Base-by-base conservation (phyloP, 2,329 filamentous ascomycete genomes). In the Cytospora piceae region DNA sequence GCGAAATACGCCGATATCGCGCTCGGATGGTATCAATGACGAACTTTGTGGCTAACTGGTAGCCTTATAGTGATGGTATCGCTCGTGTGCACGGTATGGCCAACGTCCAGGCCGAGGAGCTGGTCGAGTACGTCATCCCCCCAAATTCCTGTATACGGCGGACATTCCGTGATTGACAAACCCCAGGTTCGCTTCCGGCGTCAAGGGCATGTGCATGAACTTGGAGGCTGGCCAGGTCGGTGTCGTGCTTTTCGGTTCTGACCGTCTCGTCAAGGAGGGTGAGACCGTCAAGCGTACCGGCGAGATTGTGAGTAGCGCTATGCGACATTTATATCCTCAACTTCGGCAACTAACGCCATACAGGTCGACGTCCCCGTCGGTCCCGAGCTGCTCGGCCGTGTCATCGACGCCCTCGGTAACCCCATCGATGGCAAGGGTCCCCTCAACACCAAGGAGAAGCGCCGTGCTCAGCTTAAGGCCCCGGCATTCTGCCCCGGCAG, bases 201-300 rank as follows among this genome's bases (percentile, higher is more conserved):
- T 98, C 84, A 98, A 98, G 90, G 95, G 95, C 83, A 99, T 99
- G 95, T 98, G 94, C 92, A 98, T 99, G 94, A 99, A 99, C 92
- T 90, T 99, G 84, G 95, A 99, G 87, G 95, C 95, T 83, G 95
- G 95, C 82, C 95, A 98, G 85, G 95, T 99, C 85, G 95, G 95
- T 97, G 94, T 99, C 78, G 95, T 99, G 89, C 89, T 99, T 79
- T 99, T 99, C 89, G 95, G 95, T 90, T 98, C 95, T 79, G 95
- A 99, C 86, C 94, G 95, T 94, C 88, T 97, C 77, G 95, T 99
- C 89, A 95, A 93, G 88, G 95, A 99, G 85, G 95, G 95, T 79
- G 94, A 99, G 88, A 94, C 92, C 73, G 95, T 99, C 83, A 98
- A 97, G 91, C 94, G 95, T 90, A 99, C 95, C 77, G 95, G 95